phyloP scores from a whole-genome alignment of 2,329 filamentous ascomycete genomes.

The Aspergillus tamarii region DNA sequence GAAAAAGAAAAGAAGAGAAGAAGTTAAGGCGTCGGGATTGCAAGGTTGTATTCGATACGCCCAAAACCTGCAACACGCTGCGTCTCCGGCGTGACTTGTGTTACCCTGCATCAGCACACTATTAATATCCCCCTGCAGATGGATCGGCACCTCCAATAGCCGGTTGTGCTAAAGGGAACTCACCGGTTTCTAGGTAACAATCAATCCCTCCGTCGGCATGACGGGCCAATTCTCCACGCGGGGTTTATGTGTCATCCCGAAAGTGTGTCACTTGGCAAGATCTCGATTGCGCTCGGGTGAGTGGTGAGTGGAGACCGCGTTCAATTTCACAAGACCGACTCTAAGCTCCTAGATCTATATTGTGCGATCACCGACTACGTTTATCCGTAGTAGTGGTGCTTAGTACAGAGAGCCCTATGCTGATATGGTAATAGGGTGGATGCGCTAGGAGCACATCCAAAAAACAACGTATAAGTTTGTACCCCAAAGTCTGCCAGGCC shows the following conservation, averaged over 20 bases:
- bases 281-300: not conserved
- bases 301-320: not conserved
- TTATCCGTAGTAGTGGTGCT: too few relatives aligned
- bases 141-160: not conserved
- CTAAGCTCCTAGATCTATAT: too few relatives aligned
- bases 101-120: not conserved
- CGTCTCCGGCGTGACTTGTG: not conserved
- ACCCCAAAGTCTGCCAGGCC: not conserved
- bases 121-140: conserved; percentile 3
- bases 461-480: not conserved
- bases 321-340: not conserved
- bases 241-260: not conserved
- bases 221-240: not conserved
- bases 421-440: not conserved
- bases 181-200: not conserved
- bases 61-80: not conserved
- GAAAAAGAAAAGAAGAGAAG: too few relatives aligned
- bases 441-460: not conserved
- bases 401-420: too few relatives aligned
- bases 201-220: not conserved
- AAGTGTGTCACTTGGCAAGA: not conserved
- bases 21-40: not conserved
- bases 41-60: not conserved
- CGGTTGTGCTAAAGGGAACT: not conserved
- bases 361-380: not conserved